Percentiles rank a stretch among this genome's conserved stretches.
These are phyloP conservation scores for Allium cepa DNA, from an alignment of 106 monocot genomes.

Conservation along the genomic window DNA sequence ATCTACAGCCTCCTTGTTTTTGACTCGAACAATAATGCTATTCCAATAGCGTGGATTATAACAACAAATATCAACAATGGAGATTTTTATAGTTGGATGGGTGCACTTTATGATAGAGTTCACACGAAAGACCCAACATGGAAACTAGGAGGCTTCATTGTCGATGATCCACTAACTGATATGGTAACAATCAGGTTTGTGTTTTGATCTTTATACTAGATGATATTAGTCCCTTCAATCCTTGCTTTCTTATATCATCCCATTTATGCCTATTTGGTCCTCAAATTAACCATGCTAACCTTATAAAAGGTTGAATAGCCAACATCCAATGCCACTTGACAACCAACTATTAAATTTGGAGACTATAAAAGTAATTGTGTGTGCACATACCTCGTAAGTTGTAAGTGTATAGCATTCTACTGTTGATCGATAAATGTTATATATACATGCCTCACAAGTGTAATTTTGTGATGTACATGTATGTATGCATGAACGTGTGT, in stretches of 20 bases:
- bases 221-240: no score
- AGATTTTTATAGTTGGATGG: slow-evolving; percentile 67
- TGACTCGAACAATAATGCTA: slow-evolving; percentile 74
- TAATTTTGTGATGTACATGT: background rate
- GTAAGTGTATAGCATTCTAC: no score
- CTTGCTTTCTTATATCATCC: no score
- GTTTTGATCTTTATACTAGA: background rate
- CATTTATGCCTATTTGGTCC: no score
- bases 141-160: slow-evolving; percentile 89
- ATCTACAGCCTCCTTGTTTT: slow-evolving; percentile 85
- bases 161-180: slow-evolving; percentile 83
- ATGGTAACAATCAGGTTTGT: slow-evolving; percentile 58
- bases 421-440: no score
- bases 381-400: no score
- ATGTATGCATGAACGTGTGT: slow-evolving; percentile 56
- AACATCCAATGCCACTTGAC: no score
- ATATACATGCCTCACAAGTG: no score
- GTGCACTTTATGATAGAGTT: slow-evolving; percentile 76
- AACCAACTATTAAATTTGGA: no score
- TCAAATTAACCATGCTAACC: no score
- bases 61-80: slow-evolving; percentile 57
- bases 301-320: no score
- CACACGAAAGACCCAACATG: slow-evolving; percentile 90
- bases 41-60: slow-evolving; percentile 91
- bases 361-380: no score